Conservation (phyloP, 768 basidiomycete genomes). For the Rhizopogon rudus region DNA sequence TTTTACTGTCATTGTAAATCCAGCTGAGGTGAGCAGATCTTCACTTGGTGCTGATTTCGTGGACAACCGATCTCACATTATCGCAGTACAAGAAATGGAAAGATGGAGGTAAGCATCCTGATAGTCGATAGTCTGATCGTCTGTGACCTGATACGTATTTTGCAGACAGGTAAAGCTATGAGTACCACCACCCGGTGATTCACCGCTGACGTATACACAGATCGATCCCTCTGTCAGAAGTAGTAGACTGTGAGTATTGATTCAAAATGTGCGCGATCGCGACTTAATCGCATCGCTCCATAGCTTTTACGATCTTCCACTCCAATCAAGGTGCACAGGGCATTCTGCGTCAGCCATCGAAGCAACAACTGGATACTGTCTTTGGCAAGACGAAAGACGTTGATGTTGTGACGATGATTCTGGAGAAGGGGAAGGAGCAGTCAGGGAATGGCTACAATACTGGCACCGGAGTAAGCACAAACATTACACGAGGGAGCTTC, state of each 20-base stretch:
- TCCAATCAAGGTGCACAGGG: constrained; percentile 77
- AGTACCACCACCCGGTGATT: background rate
- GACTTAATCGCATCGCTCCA: background rate
- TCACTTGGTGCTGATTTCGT: constrained; percentile 2
- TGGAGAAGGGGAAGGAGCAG: constrained; percentile 62
- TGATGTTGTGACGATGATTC: constrained; percentile 55
- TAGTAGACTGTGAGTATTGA: constrained; percentile 70
- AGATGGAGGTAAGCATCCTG: constrained; percentile 55
- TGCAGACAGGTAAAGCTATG: constrained; percentile 59
- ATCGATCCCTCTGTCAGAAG: constrained; percentile 62
- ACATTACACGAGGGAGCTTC: constrained; percentile 29
- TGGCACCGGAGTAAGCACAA: constrained; percentile 1
- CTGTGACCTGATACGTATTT: constrained; percentile 9
- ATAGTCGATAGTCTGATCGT: constrained; percentile 4
- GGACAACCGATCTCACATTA: constrained; percentile 6
- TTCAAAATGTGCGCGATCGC: background rate
- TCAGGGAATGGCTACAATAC: constrained; percentile 40
- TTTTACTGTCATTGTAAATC: constrained; percentile 65
- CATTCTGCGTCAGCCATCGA: constrained; percentile 66
- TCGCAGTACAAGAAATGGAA: constrained; percentile 74
- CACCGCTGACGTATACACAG: constrained; percentile 29
- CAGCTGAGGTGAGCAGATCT: constrained; percentile 46
- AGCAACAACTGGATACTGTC: constrained; percentile 73
- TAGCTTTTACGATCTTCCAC: constrained; percentile 70
- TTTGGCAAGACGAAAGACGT: constrained; percentile 64